phyloP scores from a whole-genome alignment of 2,329 filamentous ascomycete genomes.

The Lachnum nothofagi region DNA sequence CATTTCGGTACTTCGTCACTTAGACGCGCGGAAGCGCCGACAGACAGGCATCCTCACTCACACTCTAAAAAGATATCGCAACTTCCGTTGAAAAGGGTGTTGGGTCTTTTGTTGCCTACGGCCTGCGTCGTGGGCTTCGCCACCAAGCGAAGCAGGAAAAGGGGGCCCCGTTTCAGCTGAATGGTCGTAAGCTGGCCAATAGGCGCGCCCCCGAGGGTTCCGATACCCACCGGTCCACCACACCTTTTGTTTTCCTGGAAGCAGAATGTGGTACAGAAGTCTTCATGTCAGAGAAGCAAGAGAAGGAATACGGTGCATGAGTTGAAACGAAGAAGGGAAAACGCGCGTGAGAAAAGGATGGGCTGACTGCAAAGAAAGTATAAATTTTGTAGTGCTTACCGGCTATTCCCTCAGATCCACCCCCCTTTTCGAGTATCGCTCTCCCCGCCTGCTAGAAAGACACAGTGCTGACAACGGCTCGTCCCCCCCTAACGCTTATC shows the following conservation, averaged over 20 bases:
- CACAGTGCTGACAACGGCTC: background rate
- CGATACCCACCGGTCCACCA: background rate
- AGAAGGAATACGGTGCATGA: background rate
- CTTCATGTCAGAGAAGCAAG: background rate
- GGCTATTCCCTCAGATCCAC: no score
- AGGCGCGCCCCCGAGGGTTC: background rate
- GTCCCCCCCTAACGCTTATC: no score
- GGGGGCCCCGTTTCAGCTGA: background rate
- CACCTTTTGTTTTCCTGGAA: background rate
- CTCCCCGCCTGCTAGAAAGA: no score
- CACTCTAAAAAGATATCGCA: background rate
- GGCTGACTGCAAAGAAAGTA: no score
- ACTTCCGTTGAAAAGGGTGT: background rate
- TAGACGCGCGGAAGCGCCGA: background rate
- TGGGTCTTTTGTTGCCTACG: background rate
- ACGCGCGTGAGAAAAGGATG: background rate
- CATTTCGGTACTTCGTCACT: background rate
- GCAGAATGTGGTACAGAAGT: background rate
- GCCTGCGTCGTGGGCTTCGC: background rate
- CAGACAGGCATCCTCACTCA: background rate
- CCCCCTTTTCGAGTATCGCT: no score
- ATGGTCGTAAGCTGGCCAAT: background rate
- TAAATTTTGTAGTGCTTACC: no score
- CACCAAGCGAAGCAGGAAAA: background rate
- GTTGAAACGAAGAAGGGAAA: background rate